phyloP scores from a whole-genome alignment of 371 early-diverging fungal genomes.

The Mucor circinelloides region DNA sequence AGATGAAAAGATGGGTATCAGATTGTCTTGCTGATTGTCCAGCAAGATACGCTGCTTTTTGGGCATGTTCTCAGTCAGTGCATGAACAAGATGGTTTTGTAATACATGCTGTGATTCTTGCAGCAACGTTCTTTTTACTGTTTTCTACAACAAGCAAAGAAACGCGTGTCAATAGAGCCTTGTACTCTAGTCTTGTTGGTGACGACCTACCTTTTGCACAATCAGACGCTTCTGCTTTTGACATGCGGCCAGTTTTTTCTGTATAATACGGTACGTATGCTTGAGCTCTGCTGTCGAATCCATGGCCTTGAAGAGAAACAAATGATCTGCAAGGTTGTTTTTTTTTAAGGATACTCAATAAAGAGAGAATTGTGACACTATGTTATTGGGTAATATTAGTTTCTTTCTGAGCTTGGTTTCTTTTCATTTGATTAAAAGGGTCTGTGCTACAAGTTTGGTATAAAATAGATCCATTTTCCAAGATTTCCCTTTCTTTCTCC shows the following conservation, averaged over 20 bases:
- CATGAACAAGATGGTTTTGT: constrained; percentile 6
- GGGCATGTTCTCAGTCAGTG: neutral
- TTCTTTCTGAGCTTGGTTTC: neutral
- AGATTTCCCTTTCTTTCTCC: constrained; percentile 12
- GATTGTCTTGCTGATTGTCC: neutral
- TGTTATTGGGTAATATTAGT: neutral
- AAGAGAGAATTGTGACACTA: neutral
- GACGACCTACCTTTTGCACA: neutral
- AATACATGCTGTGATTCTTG: constrained; percentile 9
- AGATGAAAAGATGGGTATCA: neutral
- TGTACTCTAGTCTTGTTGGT: neutral
- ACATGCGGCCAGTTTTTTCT: constrained; percentile 6
- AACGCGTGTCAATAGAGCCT: neutral
- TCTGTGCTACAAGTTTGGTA: neutral
- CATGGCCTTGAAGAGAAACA: neutral
- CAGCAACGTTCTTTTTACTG: constrained; percentile 15
- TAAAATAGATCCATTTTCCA: constrained; percentile 1
- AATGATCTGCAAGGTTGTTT: neutral
- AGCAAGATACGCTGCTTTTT: neutral
- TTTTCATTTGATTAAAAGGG: neutral
- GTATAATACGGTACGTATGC: constrained; percentile 8
- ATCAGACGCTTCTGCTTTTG: neutral
- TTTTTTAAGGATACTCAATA: neutral
- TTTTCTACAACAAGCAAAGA: constrained; percentile 7
- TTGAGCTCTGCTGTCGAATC: neutral